These are phyloP conservation scores for Pseudocercospora fuligena DNA, from an alignment of 2,329 filamentous ascomycete genomes.

Conservation along the genomic window DNA sequence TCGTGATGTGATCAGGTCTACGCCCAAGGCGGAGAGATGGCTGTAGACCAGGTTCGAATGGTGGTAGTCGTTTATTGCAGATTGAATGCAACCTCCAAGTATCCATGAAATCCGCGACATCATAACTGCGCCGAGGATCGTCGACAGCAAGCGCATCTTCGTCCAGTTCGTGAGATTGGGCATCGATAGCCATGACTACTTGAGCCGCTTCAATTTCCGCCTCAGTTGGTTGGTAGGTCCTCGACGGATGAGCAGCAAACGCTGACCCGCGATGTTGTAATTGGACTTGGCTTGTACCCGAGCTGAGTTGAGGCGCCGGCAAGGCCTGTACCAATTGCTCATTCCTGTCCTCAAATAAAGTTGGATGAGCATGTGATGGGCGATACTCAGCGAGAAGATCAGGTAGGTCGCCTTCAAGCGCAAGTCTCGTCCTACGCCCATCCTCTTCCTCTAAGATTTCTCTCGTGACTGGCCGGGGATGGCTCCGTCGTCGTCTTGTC, in stretches of 20 bases:
- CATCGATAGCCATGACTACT: neutral
- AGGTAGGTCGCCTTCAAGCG: conserved; percentile 26
- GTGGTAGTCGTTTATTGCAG: conserved; percentile 26
- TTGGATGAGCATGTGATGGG: neutral
- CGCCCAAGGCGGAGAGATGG: conserved; percentile 25
- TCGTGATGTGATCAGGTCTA: conserved; percentile 25
- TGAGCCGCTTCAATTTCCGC: conserved; percentile 3
- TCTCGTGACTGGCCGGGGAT: conserved; percentile 27
- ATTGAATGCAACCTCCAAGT: conserved; percentile 35
- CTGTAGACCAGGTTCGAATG: conserved; percentile 29
- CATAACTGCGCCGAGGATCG: conserved; percentile 36
- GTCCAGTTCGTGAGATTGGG: conserved; percentile 21
- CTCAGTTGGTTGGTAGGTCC: neutral
- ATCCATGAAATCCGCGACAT: conserved; percentile 40
- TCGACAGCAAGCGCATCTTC: conserved; percentile 37
- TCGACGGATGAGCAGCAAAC: neutral
- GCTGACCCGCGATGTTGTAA: neutral
- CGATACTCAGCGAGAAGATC: conserved; percentile 24
- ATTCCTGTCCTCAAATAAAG: neutral
- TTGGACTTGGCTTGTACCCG: neutral
- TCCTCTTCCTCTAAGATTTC: conserved; percentile 34
- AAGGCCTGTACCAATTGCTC: neutral
- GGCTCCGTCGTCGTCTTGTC: conserved; percentile 11
- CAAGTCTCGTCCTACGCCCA: conserved; percentile 31
- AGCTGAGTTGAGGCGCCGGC: neutral